Base-by-base conservation (phyloP, 2,329 filamentous ascomycete species). In the Thyridium curvatum region DNA sequence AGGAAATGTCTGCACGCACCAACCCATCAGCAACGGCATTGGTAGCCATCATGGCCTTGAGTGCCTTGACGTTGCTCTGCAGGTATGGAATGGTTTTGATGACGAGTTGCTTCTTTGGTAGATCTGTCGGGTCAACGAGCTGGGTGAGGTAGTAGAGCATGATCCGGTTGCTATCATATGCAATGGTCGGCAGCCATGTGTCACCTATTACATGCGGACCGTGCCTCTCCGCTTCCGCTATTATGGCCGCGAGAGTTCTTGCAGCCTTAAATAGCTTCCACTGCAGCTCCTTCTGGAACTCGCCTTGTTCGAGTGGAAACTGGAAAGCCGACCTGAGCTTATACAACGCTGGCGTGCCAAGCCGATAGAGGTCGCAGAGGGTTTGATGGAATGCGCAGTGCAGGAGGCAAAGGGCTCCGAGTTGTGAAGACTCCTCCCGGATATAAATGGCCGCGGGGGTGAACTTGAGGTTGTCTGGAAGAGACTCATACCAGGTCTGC, bases 111-210 rank as follows among this genome's bases (percentile, higher is more conserved):
- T 8, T 52, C 51, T 26, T 59, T 51, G 9, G 60, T 60, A 40
- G 61, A 61, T 1, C 54, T 46, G 10, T 54, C 2, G 61, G 55
- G 18, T 65, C 64, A 6, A 68, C 52, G 7, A 69, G 48, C 13
- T 65, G 59, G 4, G 64, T 66, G n/a, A 68, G 56, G 41, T 69
- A 69, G 46, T 71, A 70, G 2, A 71, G 48, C 62, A 71, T 68
- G 30, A 69, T 62, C 4, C 67, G 58, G 36, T 62, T 68, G 44
- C 66, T 69, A 39, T 70, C 66, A 45, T 68, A 69, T 2, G 64
- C 59, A 41, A 69, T 69, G 13, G 65, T 68, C 1, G 67, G 66
- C 26, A 69, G 54, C 49, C 68, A 51, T 33, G 62, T 66, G 34
- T 71, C 67, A 0, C 65, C 64, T 16, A 71, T 45, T 26, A 65